These are phyloP conservation scores for Monosporascus sp. DNA, from an alignment of 2,329 filamentous ascomycete species.

Conservation along the genomic window DNA sequence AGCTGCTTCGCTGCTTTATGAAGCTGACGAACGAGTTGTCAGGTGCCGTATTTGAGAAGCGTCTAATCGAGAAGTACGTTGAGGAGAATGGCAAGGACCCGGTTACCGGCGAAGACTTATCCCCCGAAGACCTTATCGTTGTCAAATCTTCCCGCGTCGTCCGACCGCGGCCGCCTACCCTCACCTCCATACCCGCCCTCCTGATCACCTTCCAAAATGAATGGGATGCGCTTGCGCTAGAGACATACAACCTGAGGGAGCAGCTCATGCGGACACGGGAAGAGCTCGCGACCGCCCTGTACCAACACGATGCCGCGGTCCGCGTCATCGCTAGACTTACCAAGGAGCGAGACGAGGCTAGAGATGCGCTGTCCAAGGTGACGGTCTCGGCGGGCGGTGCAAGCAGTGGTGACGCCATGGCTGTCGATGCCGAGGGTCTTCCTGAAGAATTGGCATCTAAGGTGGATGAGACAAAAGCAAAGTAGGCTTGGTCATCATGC, in stretches of 20 bases:
- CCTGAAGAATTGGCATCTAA: conserved; percentile 65
- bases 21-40: conserved; percentile 23
- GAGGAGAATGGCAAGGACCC: conserved; percentile 90
- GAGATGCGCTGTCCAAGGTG: conserved; percentile 81
- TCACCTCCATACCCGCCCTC: conserved; percentile 93
- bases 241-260: conserved; percentile 86
- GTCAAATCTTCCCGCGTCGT: conserved; percentile 80
- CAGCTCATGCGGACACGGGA: conserved; percentile 85
- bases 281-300: conserved; percentile 88
- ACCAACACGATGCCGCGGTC: conserved; percentile 96
- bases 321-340: conserved; percentile 87
- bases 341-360: conserved; percentile 87
- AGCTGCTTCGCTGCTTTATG: conserved; percentile 5
- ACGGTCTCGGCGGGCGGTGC: conserved; percentile 59
- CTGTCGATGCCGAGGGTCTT: conserved; percentile 76
- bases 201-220: conserved; percentile 96
- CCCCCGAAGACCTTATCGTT: conserved; percentile 78
- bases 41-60: conserved; percentile 92
- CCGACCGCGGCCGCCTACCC: conserved; percentile 81
- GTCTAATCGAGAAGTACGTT: conserved; percentile 92
- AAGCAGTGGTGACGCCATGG: conserved; percentile 78
- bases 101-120: conserved; percentile 78
- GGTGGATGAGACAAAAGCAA: conserved; percentile 75
- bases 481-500: conserved; percentile 48
- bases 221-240: conserved; percentile 90